Conservation (phyloP, 2,329 filamentous ascomycete species). For the Lachnellula occidentalis region DNA sequence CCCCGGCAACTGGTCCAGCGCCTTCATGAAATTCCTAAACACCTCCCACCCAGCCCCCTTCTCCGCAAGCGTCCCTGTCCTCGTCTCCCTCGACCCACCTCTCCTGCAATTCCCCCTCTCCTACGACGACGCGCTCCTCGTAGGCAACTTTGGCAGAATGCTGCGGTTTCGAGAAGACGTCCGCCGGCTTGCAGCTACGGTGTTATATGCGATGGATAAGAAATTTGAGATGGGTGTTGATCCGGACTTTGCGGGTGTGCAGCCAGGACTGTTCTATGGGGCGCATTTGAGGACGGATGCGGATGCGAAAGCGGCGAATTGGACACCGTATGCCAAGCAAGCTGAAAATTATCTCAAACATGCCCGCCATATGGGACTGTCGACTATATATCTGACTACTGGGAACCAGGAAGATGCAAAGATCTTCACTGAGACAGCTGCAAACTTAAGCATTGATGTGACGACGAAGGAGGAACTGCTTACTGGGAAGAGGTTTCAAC, state of each 20-base stretch:
- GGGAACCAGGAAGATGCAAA: slow-evolving; percentile 33
- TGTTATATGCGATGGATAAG: slow-evolving; percentile 29
- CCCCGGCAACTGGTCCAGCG: slow-evolving; percentile 9
- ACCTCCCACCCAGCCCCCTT: background rate
- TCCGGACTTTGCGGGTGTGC: slow-evolving; percentile 25
- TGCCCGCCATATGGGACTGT: slow-evolving; percentile 24
- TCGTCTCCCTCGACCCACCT: slow-evolving; percentile 9
- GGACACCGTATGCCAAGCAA: slow-evolving; percentile 33
- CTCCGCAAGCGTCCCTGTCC: slow-evolving; percentile 5
- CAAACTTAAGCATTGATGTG: slow-evolving; percentile 32
- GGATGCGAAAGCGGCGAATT: slow-evolving; percentile 32
- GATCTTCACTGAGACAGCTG: slow-evolving; percentile 33
- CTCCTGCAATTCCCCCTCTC: slow-evolving; percentile 30
- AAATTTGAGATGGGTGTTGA: slow-evolving; percentile 26
- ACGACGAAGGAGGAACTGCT: slow-evolving; percentile 39
- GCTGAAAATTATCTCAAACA: slow-evolving; percentile 32
- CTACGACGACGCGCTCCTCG: slow-evolving; percentile 29
- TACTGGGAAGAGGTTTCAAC: slow-evolving; percentile 13
- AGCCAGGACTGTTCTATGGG: slow-evolving; percentile 31
- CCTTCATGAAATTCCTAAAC: slow-evolving; percentile 13
- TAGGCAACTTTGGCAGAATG: slow-evolving; percentile 35
- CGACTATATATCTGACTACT: slow-evolving; percentile 38
- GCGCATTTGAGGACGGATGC: slow-evolving; percentile 35
- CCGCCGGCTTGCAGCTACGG: slow-evolving; percentile 29
- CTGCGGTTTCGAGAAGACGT: slow-evolving; percentile 26